These are phyloP conservation scores for Panicum miliaceum DNA, from an alignment of 176 grass and related monocot species.

Conservation along the genomic window DNA sequence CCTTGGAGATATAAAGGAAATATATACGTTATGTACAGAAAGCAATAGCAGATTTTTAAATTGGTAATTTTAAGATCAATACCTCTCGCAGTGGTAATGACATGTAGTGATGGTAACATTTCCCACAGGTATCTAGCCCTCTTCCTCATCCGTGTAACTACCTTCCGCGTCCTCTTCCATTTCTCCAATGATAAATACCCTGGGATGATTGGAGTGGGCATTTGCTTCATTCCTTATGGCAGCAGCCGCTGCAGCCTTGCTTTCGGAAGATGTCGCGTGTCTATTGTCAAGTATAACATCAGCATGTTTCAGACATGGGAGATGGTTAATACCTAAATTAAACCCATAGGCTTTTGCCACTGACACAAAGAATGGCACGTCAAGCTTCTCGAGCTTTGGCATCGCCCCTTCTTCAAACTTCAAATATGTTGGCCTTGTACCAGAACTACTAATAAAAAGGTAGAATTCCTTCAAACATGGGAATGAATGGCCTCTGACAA, in stretches of 20 bases:
- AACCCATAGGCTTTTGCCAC: background rate
- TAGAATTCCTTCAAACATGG: background rate
- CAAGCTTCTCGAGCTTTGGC: background rate
- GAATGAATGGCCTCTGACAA: background rate
- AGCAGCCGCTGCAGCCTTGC: background rate
- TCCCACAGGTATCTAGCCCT: background rate
- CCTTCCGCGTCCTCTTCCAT: background rate
- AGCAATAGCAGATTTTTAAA: too few relatives aligned
- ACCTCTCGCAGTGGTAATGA: background rate
- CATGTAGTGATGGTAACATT: background rate
- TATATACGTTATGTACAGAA: background rate
- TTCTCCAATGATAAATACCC: background rate
- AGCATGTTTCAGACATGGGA: background rate
- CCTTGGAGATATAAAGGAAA: background rate
- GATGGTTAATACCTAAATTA: slow-evolving; percentile 8
- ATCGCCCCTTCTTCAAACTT: background rate
- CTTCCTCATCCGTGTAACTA: background rate
- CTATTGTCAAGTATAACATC: accelerated
- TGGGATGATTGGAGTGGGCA: background rate
- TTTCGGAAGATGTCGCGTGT: background rate
- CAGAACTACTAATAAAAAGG: accelerated
- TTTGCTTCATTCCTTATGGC: background rate
- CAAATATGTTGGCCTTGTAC: background rate
- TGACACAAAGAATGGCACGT: background rate
- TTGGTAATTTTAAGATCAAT: background rate